Base-by-base conservation (phyloP, 1,284 basidiomycete genomes). In the Cutaneotrichosporon mucoides region DNA sequence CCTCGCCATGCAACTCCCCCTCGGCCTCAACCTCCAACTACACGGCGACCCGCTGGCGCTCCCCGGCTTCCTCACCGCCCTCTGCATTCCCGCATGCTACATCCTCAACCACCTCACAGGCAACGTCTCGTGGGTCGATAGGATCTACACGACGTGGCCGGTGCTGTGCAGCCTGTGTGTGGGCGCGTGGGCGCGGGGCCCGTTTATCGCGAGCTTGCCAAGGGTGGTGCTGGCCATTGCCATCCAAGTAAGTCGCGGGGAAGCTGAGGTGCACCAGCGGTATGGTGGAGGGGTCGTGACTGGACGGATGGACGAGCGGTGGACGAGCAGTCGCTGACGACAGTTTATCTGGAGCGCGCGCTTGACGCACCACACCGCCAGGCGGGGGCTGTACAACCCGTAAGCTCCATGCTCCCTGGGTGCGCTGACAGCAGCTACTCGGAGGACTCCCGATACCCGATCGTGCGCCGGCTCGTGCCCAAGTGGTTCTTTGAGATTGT, bases 391-490 rank as follows among this genome's bases (percentile, higher is more conserved):
- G 37, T 94, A 93, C 76, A 84, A 81, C 56, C 24, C 24, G 24
- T 24, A 24, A 24, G 24, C 24, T 3, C 3, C 24, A 24, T 24
- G 24, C 2, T 24, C 24, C 24, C 3, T 24, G 24, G 24, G 24
- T 24, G 24, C 24, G 24, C 24, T 24, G 24, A 24, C 24, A 24
- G 24, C 24, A 24, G 24, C 24, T 24, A 24, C 24, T 24, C 24
- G 24, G 90, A 91, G 75, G 94, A 97, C 76, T 97, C 97, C 72
- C 88, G 94, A 35, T 97, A 93, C 89, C 84, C 82, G 3, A 78
- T 91, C 51, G 81, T 96, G 10, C 85, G 91, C 42, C 75, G 80
- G 53, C 82, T 86, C 56, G 73, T 96, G 24, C 85, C 87, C 2
- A 65, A 80, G 3, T 84, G 83, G 80, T 72, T 88, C 13, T 96